phyloP scores from a whole-genome alignment of 345 rosid species.

The Nasturtium officinale region DNA sequence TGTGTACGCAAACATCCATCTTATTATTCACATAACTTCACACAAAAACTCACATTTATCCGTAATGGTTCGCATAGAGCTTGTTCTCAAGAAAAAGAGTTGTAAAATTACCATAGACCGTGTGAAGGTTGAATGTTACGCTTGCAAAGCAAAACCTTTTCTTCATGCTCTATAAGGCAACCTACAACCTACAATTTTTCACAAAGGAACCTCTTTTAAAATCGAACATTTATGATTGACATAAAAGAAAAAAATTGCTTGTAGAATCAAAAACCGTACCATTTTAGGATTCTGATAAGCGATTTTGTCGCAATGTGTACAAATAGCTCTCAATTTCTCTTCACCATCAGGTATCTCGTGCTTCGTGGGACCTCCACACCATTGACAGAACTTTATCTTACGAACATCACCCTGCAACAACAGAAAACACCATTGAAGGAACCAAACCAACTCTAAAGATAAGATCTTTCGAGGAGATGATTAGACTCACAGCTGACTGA shows the following conservation, averaged over 20 bases:
- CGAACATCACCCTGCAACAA: slow-evolving; percentile 57
- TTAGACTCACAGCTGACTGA: slow-evolving; percentile 63
- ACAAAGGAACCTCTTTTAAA: not conserved
- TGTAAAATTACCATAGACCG: slow-evolving; percentile 57
- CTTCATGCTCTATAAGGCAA: slow-evolving; percentile 89
- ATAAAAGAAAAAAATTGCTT: not conserved
- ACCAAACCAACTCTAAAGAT: not conserved
- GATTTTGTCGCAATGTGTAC: slow-evolving; percentile 73
- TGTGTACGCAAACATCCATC: slow-evolving; percentile 35
- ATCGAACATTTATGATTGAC: not conserved
- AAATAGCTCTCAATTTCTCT: slow-evolving; percentile 86
- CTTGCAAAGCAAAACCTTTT: slow-evolving; percentile 89
- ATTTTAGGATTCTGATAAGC: slow-evolving; percentile 97
- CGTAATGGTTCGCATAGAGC: not conserved
- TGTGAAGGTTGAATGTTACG: slow-evolving; percentile 93
- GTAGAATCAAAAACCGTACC: slow-evolving; percentile 46
- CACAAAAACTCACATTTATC: not conserved
- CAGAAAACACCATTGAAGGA: not conserved
- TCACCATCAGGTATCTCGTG: slow-evolving; percentile 90
- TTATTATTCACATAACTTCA: slow-evolving; percentile 2
- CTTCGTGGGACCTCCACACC: slow-evolving; percentile 95
- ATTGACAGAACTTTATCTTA: slow-evolving; percentile 88
- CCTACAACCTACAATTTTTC: slow-evolving; percentile 73
- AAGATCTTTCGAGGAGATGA: slow-evolving; percentile 9
- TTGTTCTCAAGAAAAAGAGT: not conserved